Conservation (phyloP, 2,329 filamentous ascomycete species). For the Fusarium globosum region DNA sequence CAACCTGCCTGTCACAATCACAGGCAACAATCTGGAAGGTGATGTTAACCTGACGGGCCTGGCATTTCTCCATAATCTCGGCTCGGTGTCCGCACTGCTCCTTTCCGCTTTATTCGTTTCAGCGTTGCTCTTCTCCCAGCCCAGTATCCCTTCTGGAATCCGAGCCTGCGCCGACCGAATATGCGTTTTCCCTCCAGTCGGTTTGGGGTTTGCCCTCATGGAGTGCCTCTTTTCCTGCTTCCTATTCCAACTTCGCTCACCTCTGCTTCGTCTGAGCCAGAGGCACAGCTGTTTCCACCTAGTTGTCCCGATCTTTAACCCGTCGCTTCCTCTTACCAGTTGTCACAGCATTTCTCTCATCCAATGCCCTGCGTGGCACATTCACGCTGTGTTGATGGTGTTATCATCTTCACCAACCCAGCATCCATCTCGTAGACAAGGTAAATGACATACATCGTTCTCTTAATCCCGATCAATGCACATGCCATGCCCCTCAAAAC, state of each 20-base stretch:
- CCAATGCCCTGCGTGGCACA: not conserved
- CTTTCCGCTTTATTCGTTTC: conserved; percentile 9
- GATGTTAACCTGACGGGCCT: not conserved
- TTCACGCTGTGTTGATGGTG: not conserved
- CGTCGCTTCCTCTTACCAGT: not conserved
- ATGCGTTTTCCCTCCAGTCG: conserved; percentile 5
- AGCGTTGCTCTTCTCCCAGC: conserved; percentile 8
- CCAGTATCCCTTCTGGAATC: conserved; percentile 27
- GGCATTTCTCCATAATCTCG: conserved; percentile 8
- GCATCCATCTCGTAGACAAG: conserved; percentile 8
- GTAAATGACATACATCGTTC: conserved; percentile 4
- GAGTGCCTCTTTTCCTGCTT: not conserved
- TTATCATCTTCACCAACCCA: not conserved
- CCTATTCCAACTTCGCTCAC: not conserved
- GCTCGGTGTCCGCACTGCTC: not conserved
- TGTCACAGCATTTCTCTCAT: not conserved
- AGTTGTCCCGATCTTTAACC: not conserved
- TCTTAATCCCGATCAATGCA: conserved; percentile 3
- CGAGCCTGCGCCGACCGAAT: conserved; percentile 31
- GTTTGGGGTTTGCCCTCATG: conserved; percentile 7
- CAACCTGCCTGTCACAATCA: conserved; percentile 5
- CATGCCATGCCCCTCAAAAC: not conserved
- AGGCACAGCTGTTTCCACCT: not conserved
- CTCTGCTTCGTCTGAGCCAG: not conserved
- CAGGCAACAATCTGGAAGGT: not conserved